phyloP scores from a whole-genome alignment of 169 alveolate species.

The Ichthyophthirius multifiliis region DNA sequence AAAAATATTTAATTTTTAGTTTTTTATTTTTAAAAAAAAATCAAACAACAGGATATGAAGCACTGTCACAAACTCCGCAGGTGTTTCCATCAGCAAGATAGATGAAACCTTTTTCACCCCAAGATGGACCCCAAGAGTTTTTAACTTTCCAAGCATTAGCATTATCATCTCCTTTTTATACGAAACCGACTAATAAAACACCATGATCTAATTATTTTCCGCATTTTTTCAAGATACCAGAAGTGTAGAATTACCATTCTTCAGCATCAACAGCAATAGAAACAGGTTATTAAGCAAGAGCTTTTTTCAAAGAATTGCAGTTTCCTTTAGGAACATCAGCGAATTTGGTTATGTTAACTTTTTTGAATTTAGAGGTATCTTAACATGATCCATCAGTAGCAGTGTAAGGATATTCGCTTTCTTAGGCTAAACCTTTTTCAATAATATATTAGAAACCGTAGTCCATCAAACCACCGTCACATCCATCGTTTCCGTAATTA shows the following conservation, averaged over 20 bases:
- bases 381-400: constrained; percentile 40
- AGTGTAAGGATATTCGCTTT: constrained; percentile 44
- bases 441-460: constrained; percentile 30
- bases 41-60: constrained; percentile 7
- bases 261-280: neutral
- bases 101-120: constrained; percentile 78
- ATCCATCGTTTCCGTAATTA: constrained; percentile 45
- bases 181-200: neutral
- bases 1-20: no score
- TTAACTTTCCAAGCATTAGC: constrained; percentile 17
- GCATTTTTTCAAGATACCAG: neutral
- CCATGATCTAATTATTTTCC: neutral
- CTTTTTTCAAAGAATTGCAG: neutral
- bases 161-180: neutral
- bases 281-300: neutral
- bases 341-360: neutral
- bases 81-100: constrained; percentile 44
- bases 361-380: neutral
- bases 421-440: neutral
- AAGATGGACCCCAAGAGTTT: constrained; percentile 68
- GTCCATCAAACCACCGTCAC: constrained; percentile 62
- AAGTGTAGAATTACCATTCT: neutral
- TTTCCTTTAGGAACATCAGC: neutral
- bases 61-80: constrained; percentile 25
- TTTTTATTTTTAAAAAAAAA: no score